Base-by-base conservation (phyloP, 2,329 filamentous ascomycete genomes). In the Diatrype stigma region DNA sequence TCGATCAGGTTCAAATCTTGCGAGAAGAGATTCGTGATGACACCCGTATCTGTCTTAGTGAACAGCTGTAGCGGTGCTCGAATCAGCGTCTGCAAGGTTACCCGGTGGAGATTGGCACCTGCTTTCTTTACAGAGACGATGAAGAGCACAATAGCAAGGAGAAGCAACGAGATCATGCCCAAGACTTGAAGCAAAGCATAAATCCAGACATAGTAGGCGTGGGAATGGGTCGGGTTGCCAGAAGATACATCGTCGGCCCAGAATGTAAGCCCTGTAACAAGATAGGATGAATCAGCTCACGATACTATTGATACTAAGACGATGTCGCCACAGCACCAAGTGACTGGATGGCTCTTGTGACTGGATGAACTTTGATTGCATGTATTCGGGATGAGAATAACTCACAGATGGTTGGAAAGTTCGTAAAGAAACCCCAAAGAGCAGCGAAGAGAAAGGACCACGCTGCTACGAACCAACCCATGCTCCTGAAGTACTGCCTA, bases 1-100 rank as follows among this genome's bases (percentile, higher is more conserved):
- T 77, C 74, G 2, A 76, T 62, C 0, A 77, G 61, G 2, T 65
- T 68, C 51, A 75, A 60, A 26, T 78, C 75, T 53, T 78, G 75
- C 0, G 72, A 74, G 54, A 78, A 78, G 6, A 73, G 55, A 23
- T 76, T 76, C 6, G 69, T 70, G 26, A 73, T 63, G 2, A 68
- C 57, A 2, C 75, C 75, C 0, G 63, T 62, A 51, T 77, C 74
- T 0, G 70, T 75, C 0, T 51, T 65, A 0, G 69, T 68, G 46
- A 76, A 73, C 53, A 76, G 74, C 6, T 56, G 56, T 35, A 78
- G 51, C 1, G 67, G 65, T 0, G 68, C 66, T n/a, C 46, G 56
- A 12, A 55, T 76, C 79, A 62, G 77, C 69, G 58, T 58, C 3
- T 44, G 47, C 14, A 64, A 51, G 5, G 60, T 59, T 32, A 54